These are phyloP conservation scores for Musa acuminata DNA, from an alignment of 176 grass and related monocot species.

Conservation along the genomic window DNA sequence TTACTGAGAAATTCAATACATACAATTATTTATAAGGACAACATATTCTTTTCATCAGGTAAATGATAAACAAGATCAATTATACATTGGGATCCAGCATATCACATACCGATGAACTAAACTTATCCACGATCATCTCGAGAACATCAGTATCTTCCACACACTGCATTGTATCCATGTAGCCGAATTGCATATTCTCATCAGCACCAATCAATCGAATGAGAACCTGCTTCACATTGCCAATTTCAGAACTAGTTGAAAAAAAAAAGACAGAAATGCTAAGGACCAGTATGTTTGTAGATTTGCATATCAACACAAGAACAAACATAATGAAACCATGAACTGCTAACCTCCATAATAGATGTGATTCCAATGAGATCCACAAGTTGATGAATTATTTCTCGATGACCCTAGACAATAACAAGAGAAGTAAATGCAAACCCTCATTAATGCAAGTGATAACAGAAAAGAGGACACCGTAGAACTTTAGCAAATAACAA, in stretches of 20 bases:
- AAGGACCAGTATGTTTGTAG: no score
- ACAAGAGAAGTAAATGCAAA: slow-evolving; percentile 25
- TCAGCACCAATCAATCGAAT: slow-evolving; percentile 83
- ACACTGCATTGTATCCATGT: slow-evolving; percentile 78
- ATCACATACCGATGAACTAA: slow-evolving; percentile 79
- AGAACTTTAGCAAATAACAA: background rate
- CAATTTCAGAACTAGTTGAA: slow-evolving; percentile 16
- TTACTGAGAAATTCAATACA: background rate
- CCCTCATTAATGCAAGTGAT: background rate
- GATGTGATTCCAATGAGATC: slow-evolving; percentile 97
- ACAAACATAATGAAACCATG: background rate
- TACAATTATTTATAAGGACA: background rate
- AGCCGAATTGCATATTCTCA: slow-evolving; percentile 73
- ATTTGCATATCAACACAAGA: background rate
- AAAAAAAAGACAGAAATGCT: background rate
- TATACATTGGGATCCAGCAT: background rate
- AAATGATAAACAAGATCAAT: background rate
- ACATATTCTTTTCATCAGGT: background rate
- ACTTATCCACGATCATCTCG: slow-evolving; percentile 97
- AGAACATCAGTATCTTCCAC: slow-evolving; percentile 86
- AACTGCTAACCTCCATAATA: slow-evolving; percentile 82
- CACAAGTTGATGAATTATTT: slow-evolving; percentile 71
- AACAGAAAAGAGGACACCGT: background rate
- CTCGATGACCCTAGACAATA: slow-evolving; percentile 59
- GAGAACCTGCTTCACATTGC: slow-evolving; percentile 53